phyloP scores from a whole-genome alignment of 2,329 filamentous ascomycete species.

The Penicillium sp. region DNA sequence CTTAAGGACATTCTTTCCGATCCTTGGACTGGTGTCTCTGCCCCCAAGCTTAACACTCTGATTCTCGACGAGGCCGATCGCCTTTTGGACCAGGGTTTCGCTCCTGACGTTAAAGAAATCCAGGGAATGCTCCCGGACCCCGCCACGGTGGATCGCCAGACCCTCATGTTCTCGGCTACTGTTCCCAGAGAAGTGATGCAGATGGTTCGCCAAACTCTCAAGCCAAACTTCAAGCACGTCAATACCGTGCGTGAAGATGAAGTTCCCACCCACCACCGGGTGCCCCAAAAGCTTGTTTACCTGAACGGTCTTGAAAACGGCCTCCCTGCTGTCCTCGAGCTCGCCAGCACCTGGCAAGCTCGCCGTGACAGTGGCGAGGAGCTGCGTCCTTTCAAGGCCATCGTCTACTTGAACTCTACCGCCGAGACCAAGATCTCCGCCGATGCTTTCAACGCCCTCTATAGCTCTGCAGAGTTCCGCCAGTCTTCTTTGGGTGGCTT shows the following conservation, averaged over 20 bases:
- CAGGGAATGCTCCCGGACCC: constrained; percentile 62
- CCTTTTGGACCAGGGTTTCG: constrained; percentile 67
- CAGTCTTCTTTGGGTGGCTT: constrained; percentile 34
- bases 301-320: constrained; percentile 71
- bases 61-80: constrained; percentile 68
- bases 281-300: constrained; percentile 75
- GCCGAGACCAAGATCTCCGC: constrained; percentile 66
- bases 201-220: constrained; percentile 75
- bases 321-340: constrained; percentile 73
- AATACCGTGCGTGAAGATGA: constrained; percentile 85
- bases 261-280: constrained; percentile 75
- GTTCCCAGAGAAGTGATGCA: constrained; percentile 79
- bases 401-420: constrained; percentile 84
- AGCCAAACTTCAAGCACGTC: constrained; percentile 81
- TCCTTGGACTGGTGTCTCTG: constrained; percentile 59
- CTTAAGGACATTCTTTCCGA: constrained; percentile 78
- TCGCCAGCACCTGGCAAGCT: constrained; percentile 62
- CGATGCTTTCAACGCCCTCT: constrained; percentile 56
- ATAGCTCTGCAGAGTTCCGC: constrained; percentile 32
- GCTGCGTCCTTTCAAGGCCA: constrained; percentile 81
- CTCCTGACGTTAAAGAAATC: constrained; percentile 64
- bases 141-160: constrained; percentile 70
- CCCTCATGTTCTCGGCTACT: constrained; percentile 92
- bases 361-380: constrained; percentile 39
- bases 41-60: constrained; percentile 59